Conservation (phyloP, 1,139 yeast genomes). For the Suhomyces choctaworum region DNA sequence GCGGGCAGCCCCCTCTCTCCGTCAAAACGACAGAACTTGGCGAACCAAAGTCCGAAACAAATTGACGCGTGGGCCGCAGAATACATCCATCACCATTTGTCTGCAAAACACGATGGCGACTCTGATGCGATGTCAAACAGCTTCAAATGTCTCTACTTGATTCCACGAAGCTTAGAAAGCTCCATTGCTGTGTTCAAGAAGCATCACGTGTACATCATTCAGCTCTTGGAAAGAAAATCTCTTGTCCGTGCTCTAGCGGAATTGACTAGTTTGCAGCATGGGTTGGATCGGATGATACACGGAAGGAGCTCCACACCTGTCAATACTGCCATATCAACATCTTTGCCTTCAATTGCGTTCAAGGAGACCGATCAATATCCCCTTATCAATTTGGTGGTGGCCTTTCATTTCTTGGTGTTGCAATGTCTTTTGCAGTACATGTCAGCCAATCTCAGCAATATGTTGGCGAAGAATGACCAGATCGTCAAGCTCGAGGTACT, state of each 20-base stretch:
- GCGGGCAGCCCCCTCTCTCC: constrained; percentile 12
- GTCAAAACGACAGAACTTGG: constrained; percentile 15
- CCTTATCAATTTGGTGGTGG: constrained; percentile 25
- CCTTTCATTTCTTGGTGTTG: constrained; percentile 33
- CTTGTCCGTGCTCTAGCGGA: constrained; percentile 18
- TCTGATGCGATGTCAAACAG: constrained; percentile 17
- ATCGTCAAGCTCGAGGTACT: constrained; percentile 14
- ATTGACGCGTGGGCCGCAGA: constrained; percentile 15
- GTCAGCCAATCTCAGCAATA: constrained; percentile 21
- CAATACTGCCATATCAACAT: neutral
- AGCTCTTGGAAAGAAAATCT: constrained; percentile 27
- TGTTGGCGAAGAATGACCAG: constrained; percentile 15
- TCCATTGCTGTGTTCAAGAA: constrained; percentile 20
- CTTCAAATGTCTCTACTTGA: constrained; percentile 21
- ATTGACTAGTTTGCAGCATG: constrained; percentile 13
- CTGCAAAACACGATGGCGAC: constrained; percentile 4
- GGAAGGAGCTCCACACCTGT: neutral
- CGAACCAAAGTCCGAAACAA: constrained; percentile 11
- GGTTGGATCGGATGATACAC: constrained; percentile 7
- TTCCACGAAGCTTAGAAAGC: constrained; percentile 11
- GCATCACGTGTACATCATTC: constrained; percentile 34
- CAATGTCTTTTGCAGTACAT: constrained; percentile 33
- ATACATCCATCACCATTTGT: constrained; percentile 8
- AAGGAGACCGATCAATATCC: constrained; percentile 8
- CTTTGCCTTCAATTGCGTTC: constrained; percentile 6